Evolutionary conservation across 2,329 filamentous ascomycete species (phyloP), one percentile per base, ranked within the genome.

Genomic region (Neoarthrinium moseri): DNA sequence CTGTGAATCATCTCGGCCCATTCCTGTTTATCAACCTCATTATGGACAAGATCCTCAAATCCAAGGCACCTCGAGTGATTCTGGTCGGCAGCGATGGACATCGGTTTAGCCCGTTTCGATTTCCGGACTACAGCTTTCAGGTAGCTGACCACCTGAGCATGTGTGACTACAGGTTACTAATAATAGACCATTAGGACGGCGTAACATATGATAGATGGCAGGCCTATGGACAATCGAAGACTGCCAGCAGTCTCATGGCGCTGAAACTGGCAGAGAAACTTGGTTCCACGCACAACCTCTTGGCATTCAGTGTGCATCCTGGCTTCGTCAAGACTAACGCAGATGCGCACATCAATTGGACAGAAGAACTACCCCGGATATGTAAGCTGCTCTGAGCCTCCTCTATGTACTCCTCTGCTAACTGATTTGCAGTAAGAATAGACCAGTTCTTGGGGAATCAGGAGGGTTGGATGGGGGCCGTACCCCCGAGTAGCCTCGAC

Each of bases 1-100:
- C 52, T 6, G 62, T 60, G 1, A 68, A 68, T 26, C 64, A 69
- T 22, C 41, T 70, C 5, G 67, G 64, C 0, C 68, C 60, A 3
- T 70, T 70, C 33, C 51, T 70, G 0, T 60, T 70, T n/a, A 67
- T 66, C 5, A 69, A 69, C 42, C 46, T 68, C 6, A 50, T 70
- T 35, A 53, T 67, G 22, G 45, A 51, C 1, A 67, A 62, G 49
- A 36, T 63, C 1, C 41, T 62, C 0, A 53, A 56, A 1, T 32
- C 62, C 1, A 15, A 53, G 13, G 48, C 43, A 8, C 55, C 63
- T 2, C 57, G 68, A 0, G 48, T 77, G 2, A 63, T 77, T 8
- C 72, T 65, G 45, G 56, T 76, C 10, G 64, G 63, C 18, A 74
- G 71, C 50, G 59, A 69, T 27, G 71, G 71, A 1, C 64, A 75